Evolutionary conservation across 495 filamentous ascomycete species (phyloP), one percentile per base, ranked within the genome.

Genomic region (Neurospora sublineolata): DNA sequence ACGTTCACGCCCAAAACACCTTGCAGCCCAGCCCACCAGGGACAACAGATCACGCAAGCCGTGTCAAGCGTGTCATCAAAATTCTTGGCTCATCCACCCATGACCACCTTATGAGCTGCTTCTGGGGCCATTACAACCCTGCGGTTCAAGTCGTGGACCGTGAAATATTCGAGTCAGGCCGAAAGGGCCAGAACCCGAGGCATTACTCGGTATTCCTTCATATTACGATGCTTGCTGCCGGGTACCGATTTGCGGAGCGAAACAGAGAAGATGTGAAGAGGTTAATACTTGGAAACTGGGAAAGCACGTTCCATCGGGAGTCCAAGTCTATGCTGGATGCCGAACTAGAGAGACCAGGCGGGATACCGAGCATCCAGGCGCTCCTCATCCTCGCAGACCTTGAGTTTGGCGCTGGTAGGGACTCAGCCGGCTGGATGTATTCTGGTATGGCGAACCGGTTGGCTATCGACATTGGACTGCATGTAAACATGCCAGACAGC

Each of bases 381-480:
- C 79, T 87, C 18, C 76, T 87, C 36, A 71, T 87, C 23, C 73
- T 87, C 2, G 84, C 84, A 12, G 85, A 87, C 70, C 74, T 86
- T n/a, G 86, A 87, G 73, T 84, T 80, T 41, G 82, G 82, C 36
- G 83, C 84, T 37, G 85, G 85, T 8, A 73, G 85, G 69, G 86
- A 87, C 67, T 83, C 82, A 68, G 73, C 81, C 3, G 86, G 86
- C 11, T 86, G 86, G 85, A 82, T 87, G 76, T 86, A 86, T 75
- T 79, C 80, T 40, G 82, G 82, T 83, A 74, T 36, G 78, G 86
- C 86, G 10, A 83, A 82, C 70, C 81, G 84, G 18, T 75, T 86
- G 3, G 82, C 83, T 4, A 83, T 85, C 67, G 84, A 86, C 71
- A 82, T 87, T 30, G 85, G 86, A 0, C 77, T 87, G 0, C 84